A percentile compares a stretch with the other conserved stretches of the same genome.
These are phyloP conservation scores for Isoetes taiwanensis DNA, from an alignment of 75 land plant genomes.

Conservation along the genomic window DNA sequence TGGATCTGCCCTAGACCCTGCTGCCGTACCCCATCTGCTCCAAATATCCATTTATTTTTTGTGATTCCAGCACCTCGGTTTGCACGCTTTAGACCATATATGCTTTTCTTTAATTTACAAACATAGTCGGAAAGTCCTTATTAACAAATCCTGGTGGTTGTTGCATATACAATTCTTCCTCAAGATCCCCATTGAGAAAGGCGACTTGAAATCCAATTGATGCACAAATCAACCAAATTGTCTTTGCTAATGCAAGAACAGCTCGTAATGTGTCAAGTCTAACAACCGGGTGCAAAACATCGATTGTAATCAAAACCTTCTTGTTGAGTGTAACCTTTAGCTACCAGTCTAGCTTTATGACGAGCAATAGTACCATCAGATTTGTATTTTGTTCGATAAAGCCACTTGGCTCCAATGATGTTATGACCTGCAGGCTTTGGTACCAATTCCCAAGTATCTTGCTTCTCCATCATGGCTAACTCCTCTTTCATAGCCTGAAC, in stretches of 20 bases:
- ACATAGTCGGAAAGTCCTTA: not conserved
- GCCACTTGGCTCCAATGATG: conserved; percentile 1
- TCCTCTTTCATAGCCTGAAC: too few species aligned
- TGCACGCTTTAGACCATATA: conserved; percentile 13
- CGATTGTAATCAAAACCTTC: conserved; percentile 7
- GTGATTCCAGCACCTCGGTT: too few species aligned
- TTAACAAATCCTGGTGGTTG: conserved; percentile 10
- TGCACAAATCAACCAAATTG: not conserved
- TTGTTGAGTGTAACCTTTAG: conserved; percentile 5
- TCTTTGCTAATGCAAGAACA: not conserved
- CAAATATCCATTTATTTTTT: too few species aligned
- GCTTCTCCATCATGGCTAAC: too few species aligned
- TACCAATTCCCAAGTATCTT: conserved; percentile 10
- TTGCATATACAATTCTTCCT: conserved; percentile 3
- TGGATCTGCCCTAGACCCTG: too few species aligned
- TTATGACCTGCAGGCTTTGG: not conserved
- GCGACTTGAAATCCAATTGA: conserved; percentile 8
- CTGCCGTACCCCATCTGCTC: too few species aligned
- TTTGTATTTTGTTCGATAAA: not conserved
- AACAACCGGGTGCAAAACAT: conserved; percentile 1
- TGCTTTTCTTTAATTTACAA: not conserved
- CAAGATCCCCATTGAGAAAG: conserved; percentile 9
- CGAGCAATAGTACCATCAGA: not conserved
- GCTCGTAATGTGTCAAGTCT: not conserved
- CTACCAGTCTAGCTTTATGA: conserved; percentile 5